These are phyloP conservation scores for Ambispora gerdemannii DNA, from an alignment of 192 early-diverging fungal genomes.

Conservation along the genomic window DNA sequence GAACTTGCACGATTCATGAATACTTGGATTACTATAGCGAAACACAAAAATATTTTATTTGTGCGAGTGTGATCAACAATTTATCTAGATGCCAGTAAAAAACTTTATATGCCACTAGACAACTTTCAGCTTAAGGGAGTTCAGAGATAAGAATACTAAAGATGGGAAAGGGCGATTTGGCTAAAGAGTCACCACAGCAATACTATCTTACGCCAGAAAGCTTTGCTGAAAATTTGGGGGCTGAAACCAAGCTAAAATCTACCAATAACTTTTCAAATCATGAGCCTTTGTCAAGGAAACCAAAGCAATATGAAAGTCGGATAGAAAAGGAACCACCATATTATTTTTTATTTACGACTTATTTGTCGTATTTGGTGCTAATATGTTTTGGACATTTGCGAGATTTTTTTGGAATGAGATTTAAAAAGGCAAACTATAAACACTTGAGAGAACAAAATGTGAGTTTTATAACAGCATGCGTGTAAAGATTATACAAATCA, in stretches of 20 bases:
- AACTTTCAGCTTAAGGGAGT: too few species aligned
- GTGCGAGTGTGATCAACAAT: too few species aligned
- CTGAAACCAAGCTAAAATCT: too few species aligned
- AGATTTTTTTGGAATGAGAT: slow-evolving; percentile 86
- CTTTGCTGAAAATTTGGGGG: neutral
- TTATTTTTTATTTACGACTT: slow-evolving; percentile 86
- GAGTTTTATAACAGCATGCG: slow-evolving; percentile 20
- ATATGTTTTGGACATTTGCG: slow-evolving; percentile 90
- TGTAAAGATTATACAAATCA: too few species aligned
- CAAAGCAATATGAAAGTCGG: slow-evolving; percentile 33
- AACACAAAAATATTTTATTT: too few species aligned
- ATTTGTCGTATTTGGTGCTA: slow-evolving; percentile 90
- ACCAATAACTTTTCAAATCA: slow-evolving; percentile 4
- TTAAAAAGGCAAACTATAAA: slow-evolving; percentile 66
- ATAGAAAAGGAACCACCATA: slow-evolving; percentile 71
- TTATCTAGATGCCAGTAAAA: too few species aligned
- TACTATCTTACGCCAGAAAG: neutral
- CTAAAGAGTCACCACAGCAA: neutral
- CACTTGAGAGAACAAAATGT: slow-evolving; percentile 72
- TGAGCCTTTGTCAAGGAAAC: slow-evolving; percentile 20
- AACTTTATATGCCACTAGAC: too few species aligned
- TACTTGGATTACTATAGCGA: too few species aligned
- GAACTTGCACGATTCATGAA: neutral
- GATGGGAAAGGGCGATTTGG: neutral
- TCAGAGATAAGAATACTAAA: too few species aligned